These are phyloP conservation scores for Flammula alnicola DNA, from an alignment of 1,284 basidiomycete species.

Conservation along the genomic window DNA sequence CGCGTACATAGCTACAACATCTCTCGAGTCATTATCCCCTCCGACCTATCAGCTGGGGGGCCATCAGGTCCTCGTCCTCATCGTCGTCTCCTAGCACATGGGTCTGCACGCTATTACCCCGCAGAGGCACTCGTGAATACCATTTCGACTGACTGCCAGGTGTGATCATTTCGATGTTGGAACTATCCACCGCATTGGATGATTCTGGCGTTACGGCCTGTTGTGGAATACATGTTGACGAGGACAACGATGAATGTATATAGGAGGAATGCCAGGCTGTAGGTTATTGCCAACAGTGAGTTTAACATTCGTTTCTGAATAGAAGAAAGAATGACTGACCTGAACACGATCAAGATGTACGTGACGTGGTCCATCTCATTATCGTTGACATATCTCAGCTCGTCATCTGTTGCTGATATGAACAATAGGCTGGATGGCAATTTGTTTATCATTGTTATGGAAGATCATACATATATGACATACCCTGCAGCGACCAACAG, in stretches of 20 bases:
- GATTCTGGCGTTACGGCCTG: conserved; percentile 56
- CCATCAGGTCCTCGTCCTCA: conserved; percentile 32
- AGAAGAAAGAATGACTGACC: conserved; percentile 41
- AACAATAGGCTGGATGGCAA: conserved; percentile 61
- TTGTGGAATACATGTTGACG: conserved; percentile 48
- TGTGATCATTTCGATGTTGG: conserved; percentile 29
- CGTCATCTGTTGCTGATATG: conserved; percentile 93
- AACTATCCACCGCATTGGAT: conserved; percentile 19
- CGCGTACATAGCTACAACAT: background rate
- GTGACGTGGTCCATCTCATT: conserved; percentile 88
- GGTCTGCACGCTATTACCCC: conserved; percentile 13
- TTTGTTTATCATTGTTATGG: conserved; percentile 1
- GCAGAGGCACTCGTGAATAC: conserved; percentile 34
- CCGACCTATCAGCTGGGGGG: conserved; percentile 17
- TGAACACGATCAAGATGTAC: conserved; percentile 85
- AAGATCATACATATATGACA: conserved; percentile 5
- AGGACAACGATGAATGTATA: conserved; percentile 68
- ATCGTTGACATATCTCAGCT: conserved; percentile 70
- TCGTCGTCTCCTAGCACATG: conserved; percentile 41
- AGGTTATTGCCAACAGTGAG: conserved; percentile 4
- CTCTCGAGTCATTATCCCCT: background rate
- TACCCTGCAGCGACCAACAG: conserved; percentile 71
- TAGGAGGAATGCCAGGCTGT: conserved; percentile 73
- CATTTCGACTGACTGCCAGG: conserved; percentile 28
- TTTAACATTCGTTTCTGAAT: background rate